These are phyloP conservation scores for Hypoxylon sp. DNA, from an alignment of 2,329 filamentous ascomycete species.

Conservation along the genomic window DNA sequence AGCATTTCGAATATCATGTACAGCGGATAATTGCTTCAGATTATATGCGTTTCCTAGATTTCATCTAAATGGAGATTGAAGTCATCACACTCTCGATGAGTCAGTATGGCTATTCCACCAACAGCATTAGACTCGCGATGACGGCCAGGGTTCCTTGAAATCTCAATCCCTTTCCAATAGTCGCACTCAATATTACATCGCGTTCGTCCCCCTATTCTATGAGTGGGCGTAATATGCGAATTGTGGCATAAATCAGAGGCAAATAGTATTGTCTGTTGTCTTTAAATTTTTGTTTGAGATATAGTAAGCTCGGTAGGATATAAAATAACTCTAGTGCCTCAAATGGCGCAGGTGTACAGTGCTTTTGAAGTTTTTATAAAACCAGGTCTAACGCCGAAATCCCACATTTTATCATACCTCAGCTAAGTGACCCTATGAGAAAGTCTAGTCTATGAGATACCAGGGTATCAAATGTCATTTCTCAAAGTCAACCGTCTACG, in stretches of 20 bases:
- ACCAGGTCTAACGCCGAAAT: constrained; percentile 15
- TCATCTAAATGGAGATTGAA: too few species aligned
- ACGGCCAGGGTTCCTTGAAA: neutral
- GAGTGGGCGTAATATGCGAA: neutral
- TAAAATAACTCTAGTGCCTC: neutral
- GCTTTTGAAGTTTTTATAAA: constrained; percentile 8
- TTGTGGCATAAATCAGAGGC: neutral
- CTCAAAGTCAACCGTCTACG: constrained; percentile 45
- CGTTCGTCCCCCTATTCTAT: neutral
- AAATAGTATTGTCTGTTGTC: neutral
- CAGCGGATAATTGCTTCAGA: neutral
- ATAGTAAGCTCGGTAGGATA: neutral
- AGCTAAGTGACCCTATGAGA: neutral
- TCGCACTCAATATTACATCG: neutral
- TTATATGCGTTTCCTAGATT: too few species aligned
- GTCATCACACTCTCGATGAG: too few species aligned
- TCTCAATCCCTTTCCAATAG: neutral
- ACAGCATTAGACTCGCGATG: too few species aligned
- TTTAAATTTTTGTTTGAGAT: neutral
- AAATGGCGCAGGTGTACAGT: neutral
- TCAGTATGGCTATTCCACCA: too few species aligned
- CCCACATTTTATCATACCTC: constrained; percentile 6
- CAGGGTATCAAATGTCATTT: constrained; percentile 24
- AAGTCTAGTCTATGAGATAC: constrained; percentile 10
- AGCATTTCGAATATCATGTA: neutral